Evolutionary conservation across 1,139 yeast species (phyloP), one percentile per base, ranked within the genome.

Genomic region (Geotrichum australiense): DNA sequence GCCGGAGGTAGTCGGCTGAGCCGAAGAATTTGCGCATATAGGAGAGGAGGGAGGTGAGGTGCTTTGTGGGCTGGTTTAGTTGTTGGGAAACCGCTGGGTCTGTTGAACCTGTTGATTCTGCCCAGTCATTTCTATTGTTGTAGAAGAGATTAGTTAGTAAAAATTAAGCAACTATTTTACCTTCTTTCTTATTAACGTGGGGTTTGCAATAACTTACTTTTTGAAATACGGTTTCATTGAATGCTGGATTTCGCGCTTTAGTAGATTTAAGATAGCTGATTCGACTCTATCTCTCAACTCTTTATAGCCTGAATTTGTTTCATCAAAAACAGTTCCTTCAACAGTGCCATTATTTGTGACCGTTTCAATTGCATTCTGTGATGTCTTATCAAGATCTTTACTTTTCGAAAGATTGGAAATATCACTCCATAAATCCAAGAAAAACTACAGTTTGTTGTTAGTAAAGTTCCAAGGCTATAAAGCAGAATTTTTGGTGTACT

Each of bases 401-500:
- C 47, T 43, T 4, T 19, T n/a, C 15, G 25, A 20, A n/a, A 33
- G 29, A 7, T 42, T 22, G 2, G 52, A 47, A 6, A 64, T 53
- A 31, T 54, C 61, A 35, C 68, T 68, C 64, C 83, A 79, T 32
- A 83, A 62, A 53, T 79, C 83, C 14, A 81, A 64, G 55, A 80
- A 83, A 8, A 78, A 68, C 35, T 39, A 23, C 12, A 21, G 12
- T 2, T 25, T 12, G 19, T 18, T 26, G 5, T 24, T 23, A 21
- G 21, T 28, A 28, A 19, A 19, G 22, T 5, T 12, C 27, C 20
- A 27, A 26, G 10, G 14, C 12, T 28, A 5, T 19, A 33, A 24
- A 16, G 2, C 25, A 26, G 25, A 27, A 24, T 12, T 6, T 5
- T 5, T 16, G 11, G 14, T n/a, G 8, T n/a, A 26, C 26, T 16